Evolutionary conservation across 768 basidiomycete genomes (phyloP), one percentile per base, ranked within the genome.

Genomic region (Lactarius quietus): DNA sequence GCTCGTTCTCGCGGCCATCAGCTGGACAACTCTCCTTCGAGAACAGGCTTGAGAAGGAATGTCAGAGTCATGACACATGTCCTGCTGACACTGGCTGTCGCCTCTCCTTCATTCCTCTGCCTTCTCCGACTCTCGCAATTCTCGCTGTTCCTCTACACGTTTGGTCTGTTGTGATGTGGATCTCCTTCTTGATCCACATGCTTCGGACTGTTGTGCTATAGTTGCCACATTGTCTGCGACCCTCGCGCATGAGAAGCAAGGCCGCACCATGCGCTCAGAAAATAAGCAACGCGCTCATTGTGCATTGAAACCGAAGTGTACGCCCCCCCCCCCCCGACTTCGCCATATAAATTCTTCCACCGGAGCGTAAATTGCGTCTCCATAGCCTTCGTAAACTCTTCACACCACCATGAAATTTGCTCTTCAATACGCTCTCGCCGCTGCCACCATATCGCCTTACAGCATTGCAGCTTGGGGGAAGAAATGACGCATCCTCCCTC

Each of bases 401-500:
- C 31, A 35, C 28, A 35, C 35, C 9, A 61, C 48, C 17, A 62
- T 66, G 65, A 66, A 45, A 38, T n/a, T 31, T 29, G 28, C 61
- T 39, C 20, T 63, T n/a, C 33, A 41, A 33, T 60, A 62, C 31
- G 60, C 39, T 18, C 52, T 64, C 1, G 45, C 55, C 10, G 18
- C 62, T 28, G 61, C 63, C 17, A 39, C 63, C 26, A 51, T 52
- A 18, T 26, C 60, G 12, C 63, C 68, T 6, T 12, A 23, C n/a
- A 26, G 48, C 20, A 64, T 51, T 1, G 36, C 59, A 18, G 73
- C 73, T 3, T 74, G 72, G 73, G 72, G 72, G 3, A 55, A 20
- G n/a, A n/a, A n/a, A n/a, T n/a, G n/a, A n/a, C n/a, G n/a, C n/a
- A n/a, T n/a, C n/a, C n/a, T n/a, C n/a, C n/a, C n/a, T n/a, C n/a